Evolutionary conservation across 176 grass and related monocot genomes (phyloP), one percentile per base, ranked within the genome.

Genomic region (Lolium rigidum): DNA sequence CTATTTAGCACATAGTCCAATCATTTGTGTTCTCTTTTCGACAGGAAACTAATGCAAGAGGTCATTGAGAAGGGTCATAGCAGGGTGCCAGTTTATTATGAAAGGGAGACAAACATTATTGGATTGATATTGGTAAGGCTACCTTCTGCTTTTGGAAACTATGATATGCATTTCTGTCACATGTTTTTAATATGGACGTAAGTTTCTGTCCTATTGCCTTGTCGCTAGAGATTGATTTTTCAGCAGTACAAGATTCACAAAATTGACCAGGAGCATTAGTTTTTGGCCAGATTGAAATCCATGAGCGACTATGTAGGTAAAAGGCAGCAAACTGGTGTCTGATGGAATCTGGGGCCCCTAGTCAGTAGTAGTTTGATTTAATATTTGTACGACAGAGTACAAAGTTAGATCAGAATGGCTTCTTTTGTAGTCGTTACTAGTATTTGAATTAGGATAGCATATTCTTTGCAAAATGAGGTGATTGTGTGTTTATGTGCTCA

Each of bases 21-120:
- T 74, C 50, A 58, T 57, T 72, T 39, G 1, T 68, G 31, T 59
- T 41, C 41, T 84, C 13, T 57, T 78, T 55, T 56, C 9, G 44
- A n/a, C 71, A 98, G 97, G 77, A 44, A 77, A 16, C 85, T 98
- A 25, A 86, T 95, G 97, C 87, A 83, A 70, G 82, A 95, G 41
- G 90, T 98, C 41, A 58, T 98, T 75, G 92, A 96, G 70, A 94
- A 87, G 77, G 97, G 97, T 68, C 97, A 99, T 81, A 99, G 97
- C 80, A 90, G 94, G 78, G 92, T 99, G 38, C 94, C 97, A 26
- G 90, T 99, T 61, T 96, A 96, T 80, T 92, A 96, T 85, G 90
- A 94, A 55, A 91, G 91, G 86, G 86, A 87, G 46, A 92, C 90
- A 63, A 99, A 99, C 82, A 93, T 99, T 84, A 94, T 99, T 91